These are phyloP conservation scores for Ilex paraguariensis DNA, from an alignment of 305 asterid species.

Conservation along the genomic window DNA sequence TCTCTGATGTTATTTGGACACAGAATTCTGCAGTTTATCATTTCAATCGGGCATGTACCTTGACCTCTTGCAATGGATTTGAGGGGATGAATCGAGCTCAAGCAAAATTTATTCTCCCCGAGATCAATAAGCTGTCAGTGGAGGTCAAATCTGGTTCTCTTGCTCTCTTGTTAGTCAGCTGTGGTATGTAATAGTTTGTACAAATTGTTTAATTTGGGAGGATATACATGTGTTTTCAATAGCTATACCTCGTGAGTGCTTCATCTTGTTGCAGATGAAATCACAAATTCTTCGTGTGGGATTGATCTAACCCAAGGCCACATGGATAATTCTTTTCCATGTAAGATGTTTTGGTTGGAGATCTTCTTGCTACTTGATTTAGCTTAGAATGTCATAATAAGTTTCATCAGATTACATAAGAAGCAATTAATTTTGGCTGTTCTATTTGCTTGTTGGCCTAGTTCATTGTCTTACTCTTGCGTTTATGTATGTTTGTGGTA, in stretches of 20 bases:
- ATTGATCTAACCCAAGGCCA: constrained; percentile 39
- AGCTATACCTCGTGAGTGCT: constrained; percentile 15
- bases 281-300: neutral
- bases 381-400: constrained; percentile 4
- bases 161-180: constrained; percentile 75
- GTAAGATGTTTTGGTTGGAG: constrained; percentile 41
- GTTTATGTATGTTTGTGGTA: too few relatives aligned
- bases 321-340: constrained; percentile 46
- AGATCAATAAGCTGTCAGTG: constrained; percentile 67
- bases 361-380: constrained; percentile 1
- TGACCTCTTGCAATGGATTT: constrained; percentile 56
- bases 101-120: constrained; percentile 83
- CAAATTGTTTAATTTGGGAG: constrained; percentile 15
- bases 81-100: constrained; percentile 48
- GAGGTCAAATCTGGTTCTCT: constrained; percentile 78
- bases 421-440: too few relatives aligned
- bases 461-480: too few relatives aligned
- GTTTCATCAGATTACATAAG: too few relatives aligned
- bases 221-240: constrained; percentile 2
- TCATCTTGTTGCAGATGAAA: constrained; percentile 53
- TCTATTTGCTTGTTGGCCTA: too few relatives aligned
- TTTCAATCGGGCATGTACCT: constrained; percentile 58
- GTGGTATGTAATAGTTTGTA: constrained; percentile 48
- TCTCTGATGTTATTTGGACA: constrained; percentile 29
- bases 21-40: constrained; percentile 71